These are phyloP conservation scores for Lagenidium giganteum DNA, from an alignment of 352 stramenopile genomes.

Conservation along the genomic window DNA sequence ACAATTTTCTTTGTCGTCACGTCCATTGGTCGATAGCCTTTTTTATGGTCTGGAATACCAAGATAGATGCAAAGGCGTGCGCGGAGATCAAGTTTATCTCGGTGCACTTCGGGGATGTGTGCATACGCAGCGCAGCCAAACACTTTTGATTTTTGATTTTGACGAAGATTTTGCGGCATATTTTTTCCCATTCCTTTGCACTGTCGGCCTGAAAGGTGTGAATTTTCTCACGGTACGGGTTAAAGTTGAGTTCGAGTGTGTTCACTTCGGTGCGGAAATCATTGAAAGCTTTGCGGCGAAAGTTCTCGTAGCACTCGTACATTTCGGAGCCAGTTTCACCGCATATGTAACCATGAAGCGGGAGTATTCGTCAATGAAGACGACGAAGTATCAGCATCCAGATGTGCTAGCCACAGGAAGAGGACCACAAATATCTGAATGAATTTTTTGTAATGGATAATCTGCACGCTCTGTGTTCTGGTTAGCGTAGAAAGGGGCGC, in stretches of 20 bases:
- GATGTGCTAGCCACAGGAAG: slow-evolving; percentile 2
- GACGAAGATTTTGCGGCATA: background rate
- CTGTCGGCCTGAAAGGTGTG: slow-evolving; percentile 5
- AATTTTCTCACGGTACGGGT: slow-evolving; percentile 2
- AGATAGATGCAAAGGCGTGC: slow-evolving; percentile 6
- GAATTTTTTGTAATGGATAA: slow-evolving; percentile 8
- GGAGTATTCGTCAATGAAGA: slow-evolving; percentile 7
- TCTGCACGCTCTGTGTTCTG: slow-evolving; percentile 14
- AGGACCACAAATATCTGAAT: slow-evolving; percentile 6
- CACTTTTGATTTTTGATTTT: slow-evolving; percentile 7
- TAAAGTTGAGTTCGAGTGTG: background rate
- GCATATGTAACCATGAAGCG: slow-evolving; percentile 6
- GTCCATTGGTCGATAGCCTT: slow-evolving; percentile 6
- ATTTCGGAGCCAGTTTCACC: background rate
- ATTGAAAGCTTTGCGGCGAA: slow-evolving; percentile 4
- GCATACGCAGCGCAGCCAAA: slow-evolving; percentile 9
- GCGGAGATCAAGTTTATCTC: slow-evolving; percentile 6
- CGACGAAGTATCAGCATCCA: slow-evolving; percentile 6
- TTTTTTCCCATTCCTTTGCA: slow-evolving; percentile 8
- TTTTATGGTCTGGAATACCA: slow-evolving; percentile 3
- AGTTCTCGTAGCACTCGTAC: slow-evolving; percentile 7
- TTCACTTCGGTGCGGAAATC: slow-evolving; percentile 2
- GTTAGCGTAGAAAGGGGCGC: slow-evolving; percentile 14
- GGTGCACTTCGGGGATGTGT: background rate
- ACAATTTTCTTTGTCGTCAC: slow-evolving; percentile 1